Evolutionary conservation across 2,329 filamentous ascomycete species (phyloP), one percentile per base, ranked within the genome.

Genomic region (Aspergillus sp.): DNA sequence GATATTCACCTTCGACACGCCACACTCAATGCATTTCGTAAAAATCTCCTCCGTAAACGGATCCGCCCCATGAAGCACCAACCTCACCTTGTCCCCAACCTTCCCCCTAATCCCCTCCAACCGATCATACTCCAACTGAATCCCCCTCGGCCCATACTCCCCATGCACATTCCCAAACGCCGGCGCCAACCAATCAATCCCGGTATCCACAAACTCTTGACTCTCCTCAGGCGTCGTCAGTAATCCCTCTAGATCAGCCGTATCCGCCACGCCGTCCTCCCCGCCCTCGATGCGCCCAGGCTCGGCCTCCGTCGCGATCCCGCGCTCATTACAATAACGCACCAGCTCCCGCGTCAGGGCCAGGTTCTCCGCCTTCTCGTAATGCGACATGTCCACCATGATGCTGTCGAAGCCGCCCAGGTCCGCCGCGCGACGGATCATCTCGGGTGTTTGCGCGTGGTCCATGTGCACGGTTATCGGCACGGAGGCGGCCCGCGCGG

Each of bases 111-210:
- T 83, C 4, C 73, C 72, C 46, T 75, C 69, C 58, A 86, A 69
- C 59, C 82, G 74, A 20, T 81, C 84, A 70, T 85, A 88, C 67
- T 90, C 87, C 18, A 89, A 73, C 70, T 82, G 79, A 24, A 87
- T 85, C 0, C 88, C 89, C 16, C 84, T 76, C 0, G 85, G 82
- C 0, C 88, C 88, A 73, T 92, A 91, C 66, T 87, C 85, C 6
- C 89, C 89, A 74, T 92, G 89, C 49, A 92, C 86, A 67, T 91
- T 92, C 3, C 89, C 89, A 75, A 92, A 90, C 0, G 88, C 88
- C 0, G 89, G 90, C 2, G 90, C 90, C 14, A 92, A 77, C 78
- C 88, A 88, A 67, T 92, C 87, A 68, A 92, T 89, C 0, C 88
- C 89, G 11, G 88, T 89, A 2, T 79, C 82, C 4, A 90, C 82